Evolutionary conservation across 108 stramenopile species (phyloP).

Genomic region (Stephanodiscus triporus): DNA sequence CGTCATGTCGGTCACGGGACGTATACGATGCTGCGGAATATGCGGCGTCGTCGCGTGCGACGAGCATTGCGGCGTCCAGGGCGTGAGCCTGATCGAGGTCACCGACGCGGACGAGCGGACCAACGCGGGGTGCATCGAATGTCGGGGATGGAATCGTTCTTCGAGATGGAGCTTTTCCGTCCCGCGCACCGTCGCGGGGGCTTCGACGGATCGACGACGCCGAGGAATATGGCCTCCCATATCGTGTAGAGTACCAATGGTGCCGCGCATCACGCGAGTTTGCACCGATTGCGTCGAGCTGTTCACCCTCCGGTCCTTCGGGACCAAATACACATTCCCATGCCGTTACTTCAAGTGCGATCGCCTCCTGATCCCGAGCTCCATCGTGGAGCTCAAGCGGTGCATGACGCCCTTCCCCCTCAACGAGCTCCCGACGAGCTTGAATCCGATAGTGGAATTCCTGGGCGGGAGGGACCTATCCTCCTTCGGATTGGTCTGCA

Average conservation of each 20-base stretch:
- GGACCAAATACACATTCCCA: background rate
- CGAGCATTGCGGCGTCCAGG: conserved; percentile 23
- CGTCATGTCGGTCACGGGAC: conserved; percentile 14
- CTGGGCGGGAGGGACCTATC: conserved; percentile 12
- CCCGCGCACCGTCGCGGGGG: no score
- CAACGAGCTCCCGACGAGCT: conserved; percentile 7
- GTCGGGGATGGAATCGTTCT: conserved; percentile 28
- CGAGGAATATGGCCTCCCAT: no score
- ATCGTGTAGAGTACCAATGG: no score
- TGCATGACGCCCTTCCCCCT: conserved; percentile 17
- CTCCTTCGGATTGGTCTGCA: conserved; percentile 6
- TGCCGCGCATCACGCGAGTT: conserved; percentile 7
- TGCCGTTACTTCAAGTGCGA: conserved; percentile 15
- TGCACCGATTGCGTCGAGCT: conserved; percentile 15
- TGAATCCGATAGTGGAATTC: conserved; percentile 4
- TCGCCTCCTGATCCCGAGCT: conserved; percentile 2
- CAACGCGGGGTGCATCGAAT: conserved; percentile 43
- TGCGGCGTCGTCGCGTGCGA: conserved; percentile 45
- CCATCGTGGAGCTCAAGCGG: conserved; percentile 16
- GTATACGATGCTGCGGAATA: conserved; percentile 33
- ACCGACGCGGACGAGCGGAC: conserved; percentile 32
- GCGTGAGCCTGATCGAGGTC: conserved; percentile 32
- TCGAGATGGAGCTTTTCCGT: background rate
- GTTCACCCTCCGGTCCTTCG: conserved; percentile 1
- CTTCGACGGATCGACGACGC: no score